These are phyloP conservation scores for Orbilia brochopaga DNA, from an alignment of 2,329 filamentous ascomycete genomes.

Conservation along the genomic window DNA sequence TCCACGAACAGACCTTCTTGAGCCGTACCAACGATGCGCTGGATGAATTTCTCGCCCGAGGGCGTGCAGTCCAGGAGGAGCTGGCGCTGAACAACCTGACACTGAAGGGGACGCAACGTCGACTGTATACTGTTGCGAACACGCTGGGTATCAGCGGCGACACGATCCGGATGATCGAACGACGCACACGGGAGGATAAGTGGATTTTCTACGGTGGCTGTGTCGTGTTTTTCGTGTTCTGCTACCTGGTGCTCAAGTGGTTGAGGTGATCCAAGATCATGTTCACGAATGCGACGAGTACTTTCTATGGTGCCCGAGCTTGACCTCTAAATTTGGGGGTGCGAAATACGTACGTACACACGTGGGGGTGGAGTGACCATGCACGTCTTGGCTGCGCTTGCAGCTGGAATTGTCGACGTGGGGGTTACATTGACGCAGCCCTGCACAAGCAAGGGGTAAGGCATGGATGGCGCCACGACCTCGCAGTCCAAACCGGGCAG, in stretches of 20 bases:
- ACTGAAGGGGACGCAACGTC: conserved; percentile 90
- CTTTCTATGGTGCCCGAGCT: not conserved
- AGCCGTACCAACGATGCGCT: conserved; percentile 79
- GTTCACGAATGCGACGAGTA: too few relatives aligned
- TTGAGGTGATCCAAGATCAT: conserved; percentile 65
- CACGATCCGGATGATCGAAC: conserved; percentile 95
- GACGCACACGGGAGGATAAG: conserved; percentile 90
- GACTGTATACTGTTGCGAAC: conserved; percentile 89
- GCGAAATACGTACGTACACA: too few relatives aligned
- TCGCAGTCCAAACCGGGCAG: too few relatives aligned
- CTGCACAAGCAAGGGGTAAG: too few relatives aligned
- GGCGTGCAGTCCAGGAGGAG: conserved; percentile 87
- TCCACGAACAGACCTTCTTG: conserved; percentile 90
- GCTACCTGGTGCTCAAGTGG: conserved; percentile 87
- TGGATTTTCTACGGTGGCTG: conserved; percentile 95
- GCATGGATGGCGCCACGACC: too few relatives aligned
- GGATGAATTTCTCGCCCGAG: conserved; percentile 91
- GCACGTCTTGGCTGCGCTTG: too few relatives aligned
- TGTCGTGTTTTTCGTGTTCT: conserved; percentile 85
- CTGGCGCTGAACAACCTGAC: conserved; percentile 89
- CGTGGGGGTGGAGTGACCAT: too few relatives aligned
- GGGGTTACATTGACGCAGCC: too few relatives aligned
- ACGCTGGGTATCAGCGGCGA: conserved; percentile 92
- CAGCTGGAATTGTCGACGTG: too few relatives aligned
- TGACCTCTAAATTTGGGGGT: too few relatives aligned